Evolutionary conservation across 768 basidiomycete genomes (phyloP).

Genomic region (Hygrophorus russula): DNA sequence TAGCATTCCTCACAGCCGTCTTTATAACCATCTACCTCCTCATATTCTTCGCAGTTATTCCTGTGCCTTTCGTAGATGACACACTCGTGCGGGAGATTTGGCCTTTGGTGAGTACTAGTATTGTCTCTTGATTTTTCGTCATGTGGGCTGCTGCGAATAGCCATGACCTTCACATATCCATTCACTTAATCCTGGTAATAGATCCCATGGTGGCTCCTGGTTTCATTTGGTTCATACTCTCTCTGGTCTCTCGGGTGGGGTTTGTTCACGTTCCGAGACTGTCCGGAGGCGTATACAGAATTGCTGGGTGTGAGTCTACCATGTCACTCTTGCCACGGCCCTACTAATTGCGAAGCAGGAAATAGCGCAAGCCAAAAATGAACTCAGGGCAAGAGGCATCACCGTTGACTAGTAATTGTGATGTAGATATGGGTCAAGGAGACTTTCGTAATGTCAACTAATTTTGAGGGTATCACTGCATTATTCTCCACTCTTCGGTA

Average conservation of each 20-base stretch:
- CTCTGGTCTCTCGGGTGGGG: conserved; percentile 72
- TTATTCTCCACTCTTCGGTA: no score
- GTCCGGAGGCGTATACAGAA: conserved; percentile 70
- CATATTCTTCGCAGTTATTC: conserved; percentile 40
- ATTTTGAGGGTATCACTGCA: no score
- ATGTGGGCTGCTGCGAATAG: background rate
- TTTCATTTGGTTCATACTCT: conserved; percentile 71
- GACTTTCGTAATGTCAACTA: no score
- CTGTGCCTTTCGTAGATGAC: conserved; percentile 41
- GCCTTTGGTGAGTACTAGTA: conserved; percentile 39
- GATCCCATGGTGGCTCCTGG: conserved; percentile 79
- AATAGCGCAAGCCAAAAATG: conserved; percentile 41
- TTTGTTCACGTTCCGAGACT: conserved; percentile 61
- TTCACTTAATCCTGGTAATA: conserved; percentile 14
- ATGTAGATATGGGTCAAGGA: no score
- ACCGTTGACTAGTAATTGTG: conserved; percentile 34
- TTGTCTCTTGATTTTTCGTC: background rate
- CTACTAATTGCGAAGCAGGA: conserved; percentile 27
- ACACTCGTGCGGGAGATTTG: conserved; percentile 37
- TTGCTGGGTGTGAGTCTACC: conserved; percentile 40
- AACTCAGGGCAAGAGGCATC: conserved; percentile 47
- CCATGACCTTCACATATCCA: no score
- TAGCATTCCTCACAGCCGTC: conserved; percentile 33
- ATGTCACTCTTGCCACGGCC: conserved; percentile 3
- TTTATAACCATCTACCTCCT: conserved; percentile 42